Conservation (phyloP, 106 monocot species). For the Phalaenopsis aphrodite region DNA sequence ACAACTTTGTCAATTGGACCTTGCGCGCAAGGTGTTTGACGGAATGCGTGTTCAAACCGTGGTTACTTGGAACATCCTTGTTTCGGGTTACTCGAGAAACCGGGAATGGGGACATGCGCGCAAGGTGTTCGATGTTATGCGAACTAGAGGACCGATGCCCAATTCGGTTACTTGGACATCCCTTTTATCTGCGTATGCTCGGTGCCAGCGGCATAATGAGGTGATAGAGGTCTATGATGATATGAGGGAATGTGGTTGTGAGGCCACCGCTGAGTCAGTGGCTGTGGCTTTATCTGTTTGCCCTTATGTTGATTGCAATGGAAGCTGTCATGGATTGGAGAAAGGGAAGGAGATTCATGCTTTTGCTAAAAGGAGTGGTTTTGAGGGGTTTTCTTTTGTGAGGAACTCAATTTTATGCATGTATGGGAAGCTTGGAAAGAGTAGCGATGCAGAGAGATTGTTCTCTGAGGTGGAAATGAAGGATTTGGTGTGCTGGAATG, state of each 20-base stretch:
- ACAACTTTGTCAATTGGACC: conserved; percentile 12
- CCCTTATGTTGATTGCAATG: conserved; percentile 13
- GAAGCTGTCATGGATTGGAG: conserved; percentile 3
- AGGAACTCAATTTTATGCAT: conserved; percentile 56
- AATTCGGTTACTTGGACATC: conserved; percentile 64
- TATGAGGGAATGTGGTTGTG: conserved; percentile 27
- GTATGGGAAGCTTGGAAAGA: conserved; percentile 54
- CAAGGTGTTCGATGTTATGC: conserved; percentile 30
- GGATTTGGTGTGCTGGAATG: conserved; percentile 59
- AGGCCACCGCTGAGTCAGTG: conserved; percentile 24
- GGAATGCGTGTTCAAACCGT: conserved; percentile 37
- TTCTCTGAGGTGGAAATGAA: conserved; percentile 22
- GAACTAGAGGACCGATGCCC: conserved; percentile 20
- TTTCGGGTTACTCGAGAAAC: conserved; percentile 32
- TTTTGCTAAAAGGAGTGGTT: conserved; percentile 24
- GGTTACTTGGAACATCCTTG: conserved; percentile 42
- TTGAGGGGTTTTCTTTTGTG: conserved; percentile 40
- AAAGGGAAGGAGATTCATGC: conserved; percentile 46
- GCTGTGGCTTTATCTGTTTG: conserved; percentile 52
- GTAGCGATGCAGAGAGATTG: conserved; percentile 27
- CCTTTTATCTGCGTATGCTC: conserved; percentile 43
- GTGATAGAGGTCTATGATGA: conserved; percentile 32
- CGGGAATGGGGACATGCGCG: conserved; percentile 17
- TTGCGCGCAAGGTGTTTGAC: conserved; percentile 45
- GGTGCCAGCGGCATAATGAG: conserved; percentile 18